Evolutionary conservation across 129 eudicot species (phyloP).

Genomic region (Artemisia annua): DNA sequence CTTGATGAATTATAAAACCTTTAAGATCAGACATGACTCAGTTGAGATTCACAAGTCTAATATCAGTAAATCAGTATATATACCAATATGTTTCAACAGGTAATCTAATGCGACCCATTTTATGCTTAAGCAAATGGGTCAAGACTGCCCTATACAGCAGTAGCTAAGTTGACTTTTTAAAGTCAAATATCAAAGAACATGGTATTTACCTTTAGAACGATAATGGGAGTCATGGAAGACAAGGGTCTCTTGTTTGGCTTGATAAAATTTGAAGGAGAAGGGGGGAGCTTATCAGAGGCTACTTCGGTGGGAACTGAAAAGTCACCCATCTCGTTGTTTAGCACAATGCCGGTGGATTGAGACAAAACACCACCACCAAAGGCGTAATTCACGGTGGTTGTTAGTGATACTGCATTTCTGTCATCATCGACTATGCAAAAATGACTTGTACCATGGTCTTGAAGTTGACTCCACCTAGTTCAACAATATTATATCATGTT

Average conservation of each 20-base stretch:
- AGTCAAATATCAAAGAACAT: neutral
- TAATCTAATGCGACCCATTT: too few relatives aligned
- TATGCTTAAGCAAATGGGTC: too few relatives aligned
- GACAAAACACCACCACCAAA: constrained; percentile 91
- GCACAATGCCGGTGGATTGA: constrained; percentile 82
- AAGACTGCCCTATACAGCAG: neutral
- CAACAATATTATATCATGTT: constrained; percentile 1
- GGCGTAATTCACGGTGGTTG: constrained; percentile 68
- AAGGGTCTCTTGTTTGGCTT: constrained; percentile 81
- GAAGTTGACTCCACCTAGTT: constrained; percentile 83
- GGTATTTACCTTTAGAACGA: constrained; percentile 74
- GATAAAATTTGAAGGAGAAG: constrained; percentile 80
- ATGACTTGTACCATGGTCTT: constrained; percentile 92
- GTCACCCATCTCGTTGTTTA: constrained; percentile 82
- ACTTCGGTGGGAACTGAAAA: constrained; percentile 74
- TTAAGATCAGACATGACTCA: too few relatives aligned
- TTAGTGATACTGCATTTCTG: constrained; percentile 85
- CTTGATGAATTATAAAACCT: neutral
- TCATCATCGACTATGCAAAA: constrained; percentile 89
- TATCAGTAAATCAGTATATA: neutral
- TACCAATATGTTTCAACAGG: too few relatives aligned
- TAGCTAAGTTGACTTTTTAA: constrained; percentile 8
- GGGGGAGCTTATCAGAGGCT: constrained; percentile 67
- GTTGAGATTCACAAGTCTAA: neutral
- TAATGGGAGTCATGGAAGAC: constrained; percentile 91